Evolutionary conservation across 2,329 filamentous ascomycete genomes (phyloP).

Genomic region (Botrytis porri): DNA sequence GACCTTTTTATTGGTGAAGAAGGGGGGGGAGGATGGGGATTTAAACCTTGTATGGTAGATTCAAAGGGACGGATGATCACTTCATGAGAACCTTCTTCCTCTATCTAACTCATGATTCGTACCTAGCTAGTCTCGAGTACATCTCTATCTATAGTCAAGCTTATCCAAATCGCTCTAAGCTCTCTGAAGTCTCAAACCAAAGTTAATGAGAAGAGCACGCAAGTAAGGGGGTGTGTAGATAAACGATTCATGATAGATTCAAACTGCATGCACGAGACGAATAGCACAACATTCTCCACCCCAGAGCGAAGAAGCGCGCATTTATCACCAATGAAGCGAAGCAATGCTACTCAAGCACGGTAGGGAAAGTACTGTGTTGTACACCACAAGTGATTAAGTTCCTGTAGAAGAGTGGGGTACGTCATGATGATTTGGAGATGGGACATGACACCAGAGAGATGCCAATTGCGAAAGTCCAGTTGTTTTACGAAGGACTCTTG

Average conservation of each 20-base stretch:
- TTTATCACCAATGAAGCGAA: slow-evolving; percentile 3
- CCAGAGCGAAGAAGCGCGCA: slow-evolving; percentile 4
- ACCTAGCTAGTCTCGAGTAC: slow-evolving; percentile 6
- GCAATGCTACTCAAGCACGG: slow-evolving; percentile 4
- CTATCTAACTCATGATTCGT: neutral
- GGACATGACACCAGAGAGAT: neutral
- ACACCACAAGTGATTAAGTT: slow-evolving; percentile 6
- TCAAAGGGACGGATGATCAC: slow-evolving; percentile 15
- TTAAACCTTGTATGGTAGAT: slow-evolving; percentile 11
- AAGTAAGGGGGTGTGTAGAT: slow-evolving; percentile 14
- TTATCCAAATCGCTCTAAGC: neutral
- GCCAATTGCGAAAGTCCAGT: slow-evolving; percentile 17
- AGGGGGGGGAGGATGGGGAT: neutral
- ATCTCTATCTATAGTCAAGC: neutral
- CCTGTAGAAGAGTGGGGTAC: slow-evolving; percentile 13
- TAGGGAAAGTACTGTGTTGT: neutral
- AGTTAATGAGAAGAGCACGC: neutral
- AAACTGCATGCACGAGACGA: neutral
- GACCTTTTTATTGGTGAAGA: slow-evolving; percentile 17
- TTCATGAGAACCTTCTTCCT: slow-evolving; percentile 11
- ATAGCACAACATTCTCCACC: slow-evolving; percentile 6
- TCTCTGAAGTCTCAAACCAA: neutral
- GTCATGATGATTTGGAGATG: slow-evolving; percentile 1
- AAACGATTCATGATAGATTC: neutral
- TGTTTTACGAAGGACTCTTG: neutral